Base-by-base conservation (phyloP, 2,329 filamentous ascomycete genomes). In the Dothidotthia symphoricarpi region DNA sequence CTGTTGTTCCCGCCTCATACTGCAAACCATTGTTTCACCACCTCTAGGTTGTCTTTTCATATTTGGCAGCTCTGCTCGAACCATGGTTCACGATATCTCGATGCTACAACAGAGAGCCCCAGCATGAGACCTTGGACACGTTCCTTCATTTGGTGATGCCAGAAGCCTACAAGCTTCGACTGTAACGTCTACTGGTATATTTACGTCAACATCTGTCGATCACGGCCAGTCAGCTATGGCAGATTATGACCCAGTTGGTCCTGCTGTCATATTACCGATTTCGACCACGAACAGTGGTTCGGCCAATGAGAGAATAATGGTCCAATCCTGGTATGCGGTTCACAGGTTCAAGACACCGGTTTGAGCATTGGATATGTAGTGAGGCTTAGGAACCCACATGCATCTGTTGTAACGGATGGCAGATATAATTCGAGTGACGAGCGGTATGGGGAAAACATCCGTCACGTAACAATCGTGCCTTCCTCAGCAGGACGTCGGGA, bases 231-330 rank as follows among this genome's bases (percentile, higher is more conserved):
- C 15, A 3, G 13, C 14, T 24, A 39, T 39, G 42, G 39, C 46
- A 49, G 31, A 34, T 31, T 25, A 31, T 37, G 13, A 15, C 24
- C 3, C 25, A 16, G 24, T 24, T 25, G 19, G 12, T 13, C 14
- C 34, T 38, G 5, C 24, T 33, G 25, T 41, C 35, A 43, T 40
- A 34, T 37, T 22, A 25, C 24, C 12, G 15, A 9, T 31, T 34
- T 27, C 32, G 28, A 37, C 22, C 12, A 31, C 28, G 3, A 34
- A 39, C 16, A 13, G 17, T 28, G 16, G 25, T 27, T 24, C 34
- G 25, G 40, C 52, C 49, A 51, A 55, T 55, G 45, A 51, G 31
- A 27, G 25, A 10, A 6, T 36, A 24, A 12, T 27, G 39, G 28
- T 4, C 12, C 39, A 44, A 40, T 43, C 51, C 49, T 55, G 48